Evolutionary conservation across 805 yeast genomes (phyloP), one percentile per base, ranked within the genome.

Genomic region (Metschnikowia baotianmanensis): DNA sequence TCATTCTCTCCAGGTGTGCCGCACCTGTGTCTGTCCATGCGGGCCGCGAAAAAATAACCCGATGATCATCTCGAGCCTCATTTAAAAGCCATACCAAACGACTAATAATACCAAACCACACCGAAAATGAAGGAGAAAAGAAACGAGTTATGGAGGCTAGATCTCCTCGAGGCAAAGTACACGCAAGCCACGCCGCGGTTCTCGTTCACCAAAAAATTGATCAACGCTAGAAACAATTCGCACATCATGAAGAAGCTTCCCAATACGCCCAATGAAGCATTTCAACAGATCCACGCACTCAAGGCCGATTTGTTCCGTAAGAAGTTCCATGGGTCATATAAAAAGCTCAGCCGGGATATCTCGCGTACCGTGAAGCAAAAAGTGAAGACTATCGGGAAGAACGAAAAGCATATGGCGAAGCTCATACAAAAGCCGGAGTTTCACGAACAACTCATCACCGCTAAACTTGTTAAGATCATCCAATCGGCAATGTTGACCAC

Each of bases 121-220:
- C 10, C 26, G 26, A 22, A 18, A 13, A 47, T 51, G 44, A 57
- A 54, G 40, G 67, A 65, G 48, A 70, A 69, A 38, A 74, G 71
- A 44, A 58, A 60, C 25, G 55, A 53, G 12, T 47, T 71, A 31
- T 77, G 82, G 78, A 73, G 72, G 50, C 59, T 81, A 32, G 86
- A 81, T 52, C 56, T 79, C 19, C 59, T 81, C 26, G 84, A 81
- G 50, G 65, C 69, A 27, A 72, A 74, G 51, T 77, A 65, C 59
- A 55, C 68, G 22, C 54, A 63, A 5, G 50, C 63, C 19, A 52
- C 60, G 15, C 75, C 82, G 1, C 62, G 85, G 43, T 78, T 66
- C 53, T 63, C 70, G 1, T 67, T 69, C 34, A 78, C 84, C 3
- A 72, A 64, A 47, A 67, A 62, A 48, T 59, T 77, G 36, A 56